Conservation (phyloP, 179 eudicot genomes). For the Camellia oleifera region DNA sequence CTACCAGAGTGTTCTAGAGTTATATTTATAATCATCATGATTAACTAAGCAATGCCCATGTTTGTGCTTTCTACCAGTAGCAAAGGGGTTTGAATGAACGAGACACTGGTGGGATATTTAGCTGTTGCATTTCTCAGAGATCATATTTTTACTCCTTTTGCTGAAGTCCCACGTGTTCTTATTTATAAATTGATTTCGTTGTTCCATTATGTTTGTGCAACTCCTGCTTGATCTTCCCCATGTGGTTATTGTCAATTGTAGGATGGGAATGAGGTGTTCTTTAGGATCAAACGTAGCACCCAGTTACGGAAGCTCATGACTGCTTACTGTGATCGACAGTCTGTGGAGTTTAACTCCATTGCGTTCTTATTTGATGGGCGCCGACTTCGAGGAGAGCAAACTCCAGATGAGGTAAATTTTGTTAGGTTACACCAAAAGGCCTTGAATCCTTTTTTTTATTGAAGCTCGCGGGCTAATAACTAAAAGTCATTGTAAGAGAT, state of each 20-base stretch:
- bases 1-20: neutral
- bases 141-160: neutral
- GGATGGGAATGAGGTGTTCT: slow-evolving; percentile 36
- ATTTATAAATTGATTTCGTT: neutral
- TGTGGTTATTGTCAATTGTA: slow-evolving; percentile 4
- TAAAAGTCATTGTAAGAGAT: neutral
- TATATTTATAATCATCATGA: neutral
- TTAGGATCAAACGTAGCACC: slow-evolving; percentile 31
- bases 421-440: neutral
- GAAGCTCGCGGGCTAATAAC: neutral
- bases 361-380: slow-evolving; percentile 32
- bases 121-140: neutral
- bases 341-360: slow-evolving; percentile 30
- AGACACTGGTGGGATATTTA: slow-evolving; percentile 5
- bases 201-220: neutral
- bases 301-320: slow-evolving; percentile 29
- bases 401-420: slow-evolving; percentile 28
- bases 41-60: neutral
- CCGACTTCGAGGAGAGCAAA: slow-evolving; percentile 30
- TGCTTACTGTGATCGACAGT: slow-evolving; percentile 33
- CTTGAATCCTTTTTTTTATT: neutral
- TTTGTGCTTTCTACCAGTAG: neutral
- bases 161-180: neutral
- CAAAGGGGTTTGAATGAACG: neutral
- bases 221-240: neutral